Conservation (phyloP, 305 asterid species). For the Fraxinus sp. region DNA sequence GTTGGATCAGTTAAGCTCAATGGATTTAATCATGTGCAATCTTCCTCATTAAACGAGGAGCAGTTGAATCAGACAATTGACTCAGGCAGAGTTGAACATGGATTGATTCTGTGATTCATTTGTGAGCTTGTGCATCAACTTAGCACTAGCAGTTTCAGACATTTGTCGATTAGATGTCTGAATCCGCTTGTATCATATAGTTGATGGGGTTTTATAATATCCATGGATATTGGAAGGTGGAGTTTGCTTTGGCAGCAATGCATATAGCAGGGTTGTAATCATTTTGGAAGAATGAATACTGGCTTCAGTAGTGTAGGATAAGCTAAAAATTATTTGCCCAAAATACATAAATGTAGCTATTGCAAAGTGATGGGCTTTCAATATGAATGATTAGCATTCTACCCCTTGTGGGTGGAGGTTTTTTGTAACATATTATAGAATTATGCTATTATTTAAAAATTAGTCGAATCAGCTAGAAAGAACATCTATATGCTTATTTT, state of each 20-base stretch:
- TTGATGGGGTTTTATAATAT: slow-evolving; percentile 32
- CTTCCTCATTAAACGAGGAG: slow-evolving; percentile 35
- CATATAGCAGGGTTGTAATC: slow-evolving; percentile 30
- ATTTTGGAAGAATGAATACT: slow-evolving; percentile 25
- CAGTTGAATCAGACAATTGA: slow-evolving; percentile 26
- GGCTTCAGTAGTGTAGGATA: slow-evolving; percentile 26
- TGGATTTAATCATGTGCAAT: slow-evolving; percentile 44
- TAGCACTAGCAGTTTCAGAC: slow-evolving; percentile 20
- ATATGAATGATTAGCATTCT: slow-evolving; percentile 31
- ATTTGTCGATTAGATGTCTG: slow-evolving; percentile 21
- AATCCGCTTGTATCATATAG: slow-evolving; percentile 47
- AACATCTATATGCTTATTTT: neutral
- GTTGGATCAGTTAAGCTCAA: slow-evolving; percentile 45
- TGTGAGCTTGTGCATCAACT: slow-evolving; percentile 5
- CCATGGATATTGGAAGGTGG: slow-evolving; percentile 18
- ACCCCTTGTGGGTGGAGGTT: slow-evolving; percentile 29
- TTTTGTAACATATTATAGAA: slow-evolving; percentile 31
- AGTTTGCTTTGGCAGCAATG: slow-evolving; percentile 32
- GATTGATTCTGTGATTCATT: neutral
- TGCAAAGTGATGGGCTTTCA: slow-evolving; percentile 33
- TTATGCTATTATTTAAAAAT: slow-evolving; percentile 13
- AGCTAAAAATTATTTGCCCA: slow-evolving; percentile 31
- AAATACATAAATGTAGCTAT: slow-evolving; percentile 34
- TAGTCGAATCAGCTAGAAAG: neutral
- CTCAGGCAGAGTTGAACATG: slow-evolving; percentile 16